phyloP scores from a whole-genome alignment of 441 rosid species.

The Isatis lusitanica region DNA sequence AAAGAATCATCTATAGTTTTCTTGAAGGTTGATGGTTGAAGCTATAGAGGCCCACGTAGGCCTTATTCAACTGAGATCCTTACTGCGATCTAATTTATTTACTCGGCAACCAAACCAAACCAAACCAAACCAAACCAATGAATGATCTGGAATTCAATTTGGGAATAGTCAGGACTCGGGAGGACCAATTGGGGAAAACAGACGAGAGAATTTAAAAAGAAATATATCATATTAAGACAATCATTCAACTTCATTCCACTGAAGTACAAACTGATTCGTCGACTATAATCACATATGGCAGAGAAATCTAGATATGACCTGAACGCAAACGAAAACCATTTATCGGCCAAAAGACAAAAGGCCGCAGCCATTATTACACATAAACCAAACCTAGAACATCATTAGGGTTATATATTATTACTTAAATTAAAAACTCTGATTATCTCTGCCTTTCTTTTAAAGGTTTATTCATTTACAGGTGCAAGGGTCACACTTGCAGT shows the following conservation, averaged over 20 bases:
- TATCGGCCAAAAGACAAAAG: slow-evolving; percentile 2
- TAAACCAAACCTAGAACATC: slow-evolving; percentile 15
- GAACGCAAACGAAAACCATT: neutral
- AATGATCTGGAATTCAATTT: neutral
- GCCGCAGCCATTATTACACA: slow-evolving; percentile 27
- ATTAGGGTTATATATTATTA: slow-evolving; percentile 5
- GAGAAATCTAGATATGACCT: slow-evolving; percentile 22
- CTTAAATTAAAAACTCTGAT: neutral
- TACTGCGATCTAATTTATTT: neutral
- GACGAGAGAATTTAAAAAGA: neutral
- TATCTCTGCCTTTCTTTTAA: slow-evolving; percentile 8
- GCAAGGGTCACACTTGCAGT: slow-evolving; percentile 55
- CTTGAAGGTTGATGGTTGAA: no score
- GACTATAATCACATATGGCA: slow-evolving; percentile 1
- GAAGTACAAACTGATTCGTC: slow-evolving; percentile 2
- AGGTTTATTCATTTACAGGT: slow-evolving; percentile 39
- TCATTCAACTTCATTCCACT: neutral
- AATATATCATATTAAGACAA: neutral
- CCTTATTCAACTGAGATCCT: no score
- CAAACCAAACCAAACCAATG: neutral
- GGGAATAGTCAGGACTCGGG: neutral
- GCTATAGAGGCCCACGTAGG: no score
- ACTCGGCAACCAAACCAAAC: neutral
- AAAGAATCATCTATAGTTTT: no score
- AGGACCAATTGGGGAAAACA: neutral